Evolutionary conservation across 768 basidiomycete species (phyloP).

Genomic region (Termitomyces sp.): DNA sequence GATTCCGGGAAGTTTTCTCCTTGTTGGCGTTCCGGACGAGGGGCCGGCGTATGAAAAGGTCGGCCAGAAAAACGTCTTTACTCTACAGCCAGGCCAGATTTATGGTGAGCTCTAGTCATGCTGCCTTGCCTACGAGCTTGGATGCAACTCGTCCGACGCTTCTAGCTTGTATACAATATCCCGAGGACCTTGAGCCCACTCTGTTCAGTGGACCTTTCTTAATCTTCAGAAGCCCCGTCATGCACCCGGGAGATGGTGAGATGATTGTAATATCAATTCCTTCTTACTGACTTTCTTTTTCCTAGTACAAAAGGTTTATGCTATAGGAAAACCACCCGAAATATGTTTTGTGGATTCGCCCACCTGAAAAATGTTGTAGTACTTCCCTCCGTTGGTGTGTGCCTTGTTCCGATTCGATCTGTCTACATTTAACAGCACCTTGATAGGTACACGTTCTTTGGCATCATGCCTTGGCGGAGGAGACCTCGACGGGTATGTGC

Average conservation of each 20-base stretch:
- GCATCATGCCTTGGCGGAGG: neutral
- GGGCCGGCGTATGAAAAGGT: neutral
- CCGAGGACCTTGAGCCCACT: neutral
- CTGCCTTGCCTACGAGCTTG: neutral
- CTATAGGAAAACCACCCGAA: neutral
- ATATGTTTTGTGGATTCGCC: neutral
- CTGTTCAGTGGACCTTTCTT: neutral
- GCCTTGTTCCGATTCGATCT: neutral
- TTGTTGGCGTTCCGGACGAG: too few species aligned
- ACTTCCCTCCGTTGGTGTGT: neutral
- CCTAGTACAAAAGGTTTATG: neutral
- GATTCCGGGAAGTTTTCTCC: neutral
- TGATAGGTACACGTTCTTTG: neutral
- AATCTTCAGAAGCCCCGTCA: neutral
- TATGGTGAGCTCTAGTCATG: neutral
- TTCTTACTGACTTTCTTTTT: neutral
- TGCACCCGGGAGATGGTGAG: neutral
- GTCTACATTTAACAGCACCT: neutral
- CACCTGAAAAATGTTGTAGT: neutral
- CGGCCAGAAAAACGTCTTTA: neutral
- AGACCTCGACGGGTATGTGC: neutral
- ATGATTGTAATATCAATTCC: neutral
- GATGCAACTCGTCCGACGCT: neutral
- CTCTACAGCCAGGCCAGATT: neutral
- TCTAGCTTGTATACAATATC: neutral